These are phyloP conservation scores for Sisymbrium altissimum DNA, from an alignment of 345 rosid species.

Conservation along the genomic window DNA sequence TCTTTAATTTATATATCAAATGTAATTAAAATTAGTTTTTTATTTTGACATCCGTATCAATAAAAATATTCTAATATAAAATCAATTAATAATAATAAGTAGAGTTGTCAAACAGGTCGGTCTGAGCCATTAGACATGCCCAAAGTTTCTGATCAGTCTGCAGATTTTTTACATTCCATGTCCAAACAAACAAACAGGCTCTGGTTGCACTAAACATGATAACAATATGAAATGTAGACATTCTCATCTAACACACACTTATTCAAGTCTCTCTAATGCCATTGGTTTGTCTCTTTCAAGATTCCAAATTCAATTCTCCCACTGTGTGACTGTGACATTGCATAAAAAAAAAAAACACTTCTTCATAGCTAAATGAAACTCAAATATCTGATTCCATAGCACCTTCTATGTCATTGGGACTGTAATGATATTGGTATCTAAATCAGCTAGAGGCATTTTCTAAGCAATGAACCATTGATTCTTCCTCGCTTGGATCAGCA, in stretches of 20 bases:
- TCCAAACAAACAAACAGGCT: too few relatives aligned
- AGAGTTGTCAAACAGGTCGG: too few relatives aligned
- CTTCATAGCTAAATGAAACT: not conserved
- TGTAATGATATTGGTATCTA: not conserved
- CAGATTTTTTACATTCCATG: too few relatives aligned
- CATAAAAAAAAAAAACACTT: not conserved
- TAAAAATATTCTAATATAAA: too few relatives aligned
- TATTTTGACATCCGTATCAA: too few relatives aligned
- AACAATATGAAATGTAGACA: not conserved
- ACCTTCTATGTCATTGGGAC: not conserved
- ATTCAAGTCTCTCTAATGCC: not conserved
- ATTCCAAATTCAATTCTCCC: not conserved
- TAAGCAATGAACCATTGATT: not conserved
- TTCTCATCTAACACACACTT: not conserved
- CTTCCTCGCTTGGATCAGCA: not conserved
- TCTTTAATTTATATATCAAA: too few relatives aligned
- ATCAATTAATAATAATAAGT: too few relatives aligned
- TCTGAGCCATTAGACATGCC: too few relatives aligned
- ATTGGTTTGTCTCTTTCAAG: not conserved
- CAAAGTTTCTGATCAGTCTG: too few relatives aligned
- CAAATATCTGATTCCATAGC: not conserved
- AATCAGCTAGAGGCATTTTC: slow-evolving; percentile 17
- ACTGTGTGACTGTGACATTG: not conserved
- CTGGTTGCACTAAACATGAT: too few relatives aligned
- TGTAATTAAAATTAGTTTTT: too few relatives aligned